Evolutionary conservation across 75 land plant genomes (phyloP), one percentile per base, ranked within the genome.

Genomic region (Selaginella tamariscina): DNA sequence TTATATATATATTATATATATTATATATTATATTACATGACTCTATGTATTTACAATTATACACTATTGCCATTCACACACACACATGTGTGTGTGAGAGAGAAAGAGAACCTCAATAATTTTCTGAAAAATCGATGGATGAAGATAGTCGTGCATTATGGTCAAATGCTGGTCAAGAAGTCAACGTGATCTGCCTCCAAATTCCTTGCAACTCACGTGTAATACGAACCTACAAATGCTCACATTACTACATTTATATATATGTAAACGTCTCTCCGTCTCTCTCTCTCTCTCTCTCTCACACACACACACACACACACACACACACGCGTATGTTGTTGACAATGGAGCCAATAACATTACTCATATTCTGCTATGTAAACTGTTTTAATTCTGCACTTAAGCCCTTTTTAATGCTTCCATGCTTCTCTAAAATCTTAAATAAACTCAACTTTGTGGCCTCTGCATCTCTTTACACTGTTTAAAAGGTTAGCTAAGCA

Each of bases 301-400:
- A n/a, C n/a, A n/a, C n/a, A n/a, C n/a, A n/a, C n/a, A n/a, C n/a
- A n/a, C n/a, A n/a, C n/a, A n/a, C n/a, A n/a, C n/a, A n/a, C n/a
- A n/a, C n/a, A n/a, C n/a, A n/a, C n/a, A n/a, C n/a, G n/a, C n/a
- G 23, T 59, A 59, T 2, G 23, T 9, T 5, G 5, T 59, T 23
- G 24, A 59, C 62, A 59, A 59, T n/a, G 23, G 62, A 59, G 26
- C 26, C 62, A n/a, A 59, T n/a, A 8, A 59, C 62, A n/a, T 59
- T 59, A n/a, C 8, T 5, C 8, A 59, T 59, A 9, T 8, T 59
- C 21, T 59, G 62, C 62, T 59, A 2, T 2, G 62, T 59, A n/a
- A 59, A 59, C 26, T n/a, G 62, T 23, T 59, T 8, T 23, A 59
- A 9, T 59, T 59, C 62, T n/a, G 49, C 11, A 39, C 15, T 39